These are phyloP conservation scores for Alternaria panax DNA, from an alignment of 2,329 filamentous ascomycete genomes.

Conservation along the genomic window DNA sequence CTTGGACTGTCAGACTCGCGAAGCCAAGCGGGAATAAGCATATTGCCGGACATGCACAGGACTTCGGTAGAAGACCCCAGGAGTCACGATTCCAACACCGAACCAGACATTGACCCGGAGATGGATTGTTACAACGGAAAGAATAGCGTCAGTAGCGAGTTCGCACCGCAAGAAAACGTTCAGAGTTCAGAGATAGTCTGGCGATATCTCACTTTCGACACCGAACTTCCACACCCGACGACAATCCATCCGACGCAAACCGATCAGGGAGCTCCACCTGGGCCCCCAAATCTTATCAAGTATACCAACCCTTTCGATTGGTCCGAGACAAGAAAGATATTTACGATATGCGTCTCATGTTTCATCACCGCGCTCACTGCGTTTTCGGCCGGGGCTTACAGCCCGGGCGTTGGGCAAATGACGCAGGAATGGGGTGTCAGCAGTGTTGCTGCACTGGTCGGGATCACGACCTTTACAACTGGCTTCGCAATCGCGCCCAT, in stretches of 20 bases:
- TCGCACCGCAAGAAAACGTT: constrained; percentile 16
- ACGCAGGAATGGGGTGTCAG: constrained; percentile 70
- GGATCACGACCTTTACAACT: constrained; percentile 80
- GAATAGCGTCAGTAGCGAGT: constrained; percentile 16
- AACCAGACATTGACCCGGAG: constrained; percentile 17
- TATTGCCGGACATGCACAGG: constrained; percentile 13
- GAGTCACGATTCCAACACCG: constrained; percentile 19
- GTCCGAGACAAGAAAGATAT: constrained; percentile 71
- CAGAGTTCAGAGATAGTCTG: constrained; percentile 56
- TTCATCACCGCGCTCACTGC: constrained; percentile 78
- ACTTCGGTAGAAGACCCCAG: constrained; percentile 1
- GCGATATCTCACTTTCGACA: constrained; percentile 69
- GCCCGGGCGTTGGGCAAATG: constrained; percentile 72
- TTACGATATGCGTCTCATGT: constrained; percentile 77
- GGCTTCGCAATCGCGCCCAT: constrained; percentile 85
- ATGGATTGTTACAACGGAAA: constrained; percentile 26
- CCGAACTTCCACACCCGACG: constrained; percentile 60
- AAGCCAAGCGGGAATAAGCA: constrained; percentile 42
- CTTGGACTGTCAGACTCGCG: constrained; percentile 15
- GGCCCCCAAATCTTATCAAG: constrained; percentile 69
- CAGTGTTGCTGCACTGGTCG: constrained; percentile 70
- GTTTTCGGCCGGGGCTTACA: constrained; percentile 82
- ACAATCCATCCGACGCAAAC: constrained; percentile 45
- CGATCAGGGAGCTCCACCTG: constrained; percentile 56
- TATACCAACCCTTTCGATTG: constrained; percentile 77